phyloP scores from a whole-genome alignment of 352 stramenopile species.

The Paralagenidium karlingii region DNA sequence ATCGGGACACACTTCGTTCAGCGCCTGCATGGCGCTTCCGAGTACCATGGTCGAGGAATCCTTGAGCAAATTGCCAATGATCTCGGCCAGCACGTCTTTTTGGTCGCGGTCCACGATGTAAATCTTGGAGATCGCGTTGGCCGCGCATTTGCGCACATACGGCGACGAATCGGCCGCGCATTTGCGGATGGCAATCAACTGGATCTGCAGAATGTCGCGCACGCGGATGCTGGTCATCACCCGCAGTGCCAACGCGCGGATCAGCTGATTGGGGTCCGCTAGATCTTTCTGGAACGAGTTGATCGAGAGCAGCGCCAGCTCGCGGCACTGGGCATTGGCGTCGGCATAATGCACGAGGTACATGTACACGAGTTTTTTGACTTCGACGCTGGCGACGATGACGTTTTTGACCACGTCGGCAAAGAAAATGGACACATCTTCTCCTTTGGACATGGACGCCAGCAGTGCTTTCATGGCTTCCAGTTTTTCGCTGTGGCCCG shows the following conservation, averaged over 20 bases:
- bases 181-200: conserved; percentile 93
- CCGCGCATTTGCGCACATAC: conserved; percentile 97
- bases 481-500: conserved; percentile 80
- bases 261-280: conserved; percentile 90
- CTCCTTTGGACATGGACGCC: conserved; percentile 94
- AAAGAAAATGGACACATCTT: conserved; percentile 97
- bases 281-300: conserved; percentile 99
- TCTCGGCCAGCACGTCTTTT: conserved; percentile 83
- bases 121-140: conserved; percentile 94
- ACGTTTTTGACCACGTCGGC: conserved; percentile 95
- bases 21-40: conserved; percentile 88
- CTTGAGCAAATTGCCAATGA: conserved; percentile 90
- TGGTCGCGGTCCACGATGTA: conserved; percentile 82
- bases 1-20: conserved; percentile 94
- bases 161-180: conserved; percentile 86
- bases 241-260: conserved; percentile 87
- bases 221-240: conserved; percentile 97
- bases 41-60: conserved; percentile 97
- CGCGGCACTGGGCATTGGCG: conserved; percentile 88
- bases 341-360: conserved; percentile 99
- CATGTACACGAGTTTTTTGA: conserved; percentile 99
- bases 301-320: conserved; percentile 95
- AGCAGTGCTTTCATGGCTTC: conserved; percentile 98
- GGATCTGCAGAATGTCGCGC: conserved; percentile 98
- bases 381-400: conserved; percentile 89